phyloP scores from a whole-genome alignment of 2,329 filamentous ascomycete species.

The Diaporthe ampelina region DNA sequence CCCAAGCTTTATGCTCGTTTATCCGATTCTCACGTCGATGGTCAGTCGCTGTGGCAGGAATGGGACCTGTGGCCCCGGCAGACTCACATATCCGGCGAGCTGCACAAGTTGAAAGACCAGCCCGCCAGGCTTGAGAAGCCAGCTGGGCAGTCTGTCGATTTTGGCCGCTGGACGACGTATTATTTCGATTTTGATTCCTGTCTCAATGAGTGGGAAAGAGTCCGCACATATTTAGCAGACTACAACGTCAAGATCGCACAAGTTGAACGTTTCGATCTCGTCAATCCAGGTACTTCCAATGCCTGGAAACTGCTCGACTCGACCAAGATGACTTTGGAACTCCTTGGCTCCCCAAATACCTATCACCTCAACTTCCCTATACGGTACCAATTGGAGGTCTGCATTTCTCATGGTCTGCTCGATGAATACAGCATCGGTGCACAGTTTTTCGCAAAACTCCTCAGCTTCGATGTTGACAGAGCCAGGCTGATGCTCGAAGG shows the following conservation, averaged over 20 bases:
- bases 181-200: constrained; percentile 57
- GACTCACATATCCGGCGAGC: constrained; percentile 59
- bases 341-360: constrained; percentile 54
- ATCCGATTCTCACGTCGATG: constrained; percentile 50
- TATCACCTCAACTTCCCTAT: constrained; percentile 75
- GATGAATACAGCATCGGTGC: constrained; percentile 80
- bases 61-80: constrained; percentile 64
- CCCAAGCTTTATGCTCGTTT: constrained; percentile 61
- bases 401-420: constrained; percentile 83
- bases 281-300: constrained; percentile 25
- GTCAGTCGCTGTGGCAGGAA: constrained; percentile 54
- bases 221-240: constrained; percentile 73
- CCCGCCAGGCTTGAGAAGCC: constrained; percentile 57
- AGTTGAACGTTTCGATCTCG: constrained; percentile 28
- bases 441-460: constrained; percentile 77
- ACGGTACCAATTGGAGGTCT: constrained; percentile 93
- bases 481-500: constrained; percentile 81
- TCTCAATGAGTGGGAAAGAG: constrained; percentile 53
- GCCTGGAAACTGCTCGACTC: constrained; percentile 38
- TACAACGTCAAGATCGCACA: constrained; percentile 73
- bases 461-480: constrained; percentile 56
- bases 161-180: constrained; percentile 71
- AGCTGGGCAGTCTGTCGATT: constrained; percentile 58
- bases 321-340: constrained; percentile 41
- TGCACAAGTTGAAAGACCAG: constrained; percentile 48